These are phyloP conservation scores for Fusarium brevicatenulatum DNA, from an alignment of 2,329 filamentous ascomycete genomes.

Conservation along the genomic window DNA sequence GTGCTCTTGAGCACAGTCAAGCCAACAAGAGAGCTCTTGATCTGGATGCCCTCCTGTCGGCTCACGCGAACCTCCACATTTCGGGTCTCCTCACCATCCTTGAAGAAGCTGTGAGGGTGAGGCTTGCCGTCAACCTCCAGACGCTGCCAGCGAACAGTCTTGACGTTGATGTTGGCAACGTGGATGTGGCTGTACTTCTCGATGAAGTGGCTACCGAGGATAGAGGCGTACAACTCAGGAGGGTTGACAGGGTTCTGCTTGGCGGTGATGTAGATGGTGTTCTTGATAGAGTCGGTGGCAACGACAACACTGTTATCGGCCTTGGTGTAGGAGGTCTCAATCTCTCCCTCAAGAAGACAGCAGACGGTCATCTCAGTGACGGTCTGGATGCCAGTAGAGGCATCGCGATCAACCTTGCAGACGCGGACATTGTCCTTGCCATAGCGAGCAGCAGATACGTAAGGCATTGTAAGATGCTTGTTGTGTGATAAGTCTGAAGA, in stretches of 20 bases:
- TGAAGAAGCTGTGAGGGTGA: constrained; percentile 94
- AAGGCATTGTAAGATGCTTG: constrained; percentile 57
- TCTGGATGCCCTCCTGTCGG: constrained; percentile 74
- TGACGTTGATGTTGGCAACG: constrained; percentile 81
- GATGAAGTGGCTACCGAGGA: constrained; percentile 88
- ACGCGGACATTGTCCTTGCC: constrained; percentile 99
- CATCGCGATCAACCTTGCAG: constrained; percentile 90
- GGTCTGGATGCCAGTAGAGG: constrained; percentile 79
- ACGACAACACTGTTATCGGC: constrained; percentile 97
- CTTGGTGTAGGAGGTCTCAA: constrained; percentile 87
- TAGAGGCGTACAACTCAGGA: constrained; percentile 89
- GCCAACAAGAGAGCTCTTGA: constrained; percentile 82
- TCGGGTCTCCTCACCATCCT: constrained; percentile 88
- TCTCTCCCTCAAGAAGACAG: constrained; percentile 91
- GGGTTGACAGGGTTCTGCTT: constrained; percentile 93
- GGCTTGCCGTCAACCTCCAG: constrained; percentile 87
- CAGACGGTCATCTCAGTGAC: constrained; percentile 96
- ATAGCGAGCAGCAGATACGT: constrained; percentile 74
- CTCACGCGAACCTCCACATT: constrained; percentile 79
- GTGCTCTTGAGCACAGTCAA: constrained; percentile 96
- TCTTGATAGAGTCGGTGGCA: constrained; percentile 98
- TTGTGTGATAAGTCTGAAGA: constrained; percentile 8
- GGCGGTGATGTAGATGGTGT: constrained; percentile 94
- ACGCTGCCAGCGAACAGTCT: constrained; percentile 91
- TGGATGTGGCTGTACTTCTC: constrained; percentile 89